Percentiles rank a stretch among this genome's conserved stretches.
phyloP scores from a whole-genome alignment of 306 rosid genomes.

The Cicer judaicum region DNA sequence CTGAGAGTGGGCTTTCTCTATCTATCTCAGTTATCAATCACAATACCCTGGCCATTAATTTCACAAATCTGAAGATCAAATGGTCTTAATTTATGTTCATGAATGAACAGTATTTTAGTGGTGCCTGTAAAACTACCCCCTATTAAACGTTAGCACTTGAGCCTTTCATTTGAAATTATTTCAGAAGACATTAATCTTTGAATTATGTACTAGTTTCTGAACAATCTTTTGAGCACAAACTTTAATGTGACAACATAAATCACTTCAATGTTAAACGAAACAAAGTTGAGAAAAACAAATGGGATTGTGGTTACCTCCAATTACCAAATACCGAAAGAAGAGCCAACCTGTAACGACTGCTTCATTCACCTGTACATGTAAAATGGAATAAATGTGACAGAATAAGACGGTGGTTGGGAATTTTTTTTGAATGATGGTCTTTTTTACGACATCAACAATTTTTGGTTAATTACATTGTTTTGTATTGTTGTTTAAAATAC shows the following conservation, averaged over 20 bases:
- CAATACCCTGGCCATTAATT: too few relatives aligned
- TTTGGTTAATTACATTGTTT: conserved; percentile 20
- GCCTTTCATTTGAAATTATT: neutral
- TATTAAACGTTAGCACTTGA: neutral
- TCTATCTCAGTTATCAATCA: too few relatives aligned
- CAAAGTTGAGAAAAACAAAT: conserved; percentile 8
- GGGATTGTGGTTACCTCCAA: conserved; percentile 76
- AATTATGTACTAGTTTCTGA: neutral
- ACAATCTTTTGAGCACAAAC: neutral
- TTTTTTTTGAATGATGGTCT: conserved; percentile 27
- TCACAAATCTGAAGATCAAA: too few relatives aligned
- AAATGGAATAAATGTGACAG: conserved; percentile 34
- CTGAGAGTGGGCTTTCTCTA: too few relatives aligned
- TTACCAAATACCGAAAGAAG: conserved; percentile 97
- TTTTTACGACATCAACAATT: neutral
- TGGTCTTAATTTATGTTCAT: too few relatives aligned
- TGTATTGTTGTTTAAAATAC: conserved; percentile 4
- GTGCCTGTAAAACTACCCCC: too few relatives aligned
- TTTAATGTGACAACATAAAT: neutral
- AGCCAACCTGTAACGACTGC: conserved; percentile 97
- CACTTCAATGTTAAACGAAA: neutral
- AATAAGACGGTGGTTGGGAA: neutral
- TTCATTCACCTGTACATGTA: conserved; percentile 76
- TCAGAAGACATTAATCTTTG: neutral
- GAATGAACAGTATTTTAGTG: too few relatives aligned